Evolutionary conservation across 306 rosid species (phyloP).

Genomic region (Benincasa hispida): DNA sequence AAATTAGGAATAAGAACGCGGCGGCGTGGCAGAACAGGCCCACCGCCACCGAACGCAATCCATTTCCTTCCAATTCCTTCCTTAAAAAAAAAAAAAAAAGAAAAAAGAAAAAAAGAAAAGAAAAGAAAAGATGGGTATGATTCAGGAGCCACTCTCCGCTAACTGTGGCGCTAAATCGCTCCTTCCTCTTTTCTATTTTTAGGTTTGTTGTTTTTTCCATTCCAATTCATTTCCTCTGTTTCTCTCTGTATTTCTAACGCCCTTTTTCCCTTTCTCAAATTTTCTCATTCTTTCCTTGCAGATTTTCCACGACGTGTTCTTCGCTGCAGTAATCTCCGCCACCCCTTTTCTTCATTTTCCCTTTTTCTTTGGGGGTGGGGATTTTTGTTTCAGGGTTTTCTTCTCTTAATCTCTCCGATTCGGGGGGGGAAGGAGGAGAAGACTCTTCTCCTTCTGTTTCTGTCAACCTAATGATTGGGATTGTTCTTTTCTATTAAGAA

Average conservation of each 20-base stretch:
- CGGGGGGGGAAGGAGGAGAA: background rate
- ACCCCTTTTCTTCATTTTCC: background rate
- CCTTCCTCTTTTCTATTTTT: constrained; percentile 12
- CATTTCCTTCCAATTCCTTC: background rate
- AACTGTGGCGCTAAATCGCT: constrained; percentile 20
- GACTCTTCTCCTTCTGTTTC: background rate
- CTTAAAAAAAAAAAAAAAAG: background rate
- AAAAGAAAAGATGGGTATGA: background rate
- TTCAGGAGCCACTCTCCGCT: constrained; percentile 16
- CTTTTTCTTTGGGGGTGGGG: background rate
- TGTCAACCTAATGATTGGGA: background rate
- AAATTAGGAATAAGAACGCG: background rate
- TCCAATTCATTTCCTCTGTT: background rate
- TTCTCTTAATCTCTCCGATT: constrained; percentile 3
- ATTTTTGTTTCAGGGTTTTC: background rate
- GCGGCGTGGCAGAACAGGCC: background rate
- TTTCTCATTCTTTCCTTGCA: background rate
- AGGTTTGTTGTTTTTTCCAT: constrained; percentile 4
- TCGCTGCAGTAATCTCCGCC: background rate
- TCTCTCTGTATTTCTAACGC: constrained; percentile 13
- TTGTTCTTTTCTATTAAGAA: background rate
- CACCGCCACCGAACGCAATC: constrained; percentile 6
- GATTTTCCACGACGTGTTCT: background rate
- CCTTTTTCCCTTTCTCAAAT: background rate
- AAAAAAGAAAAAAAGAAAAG: background rate